phyloP scores from a whole-genome alignment of 768 basidiomycete genomes.

The Gautieria morchelliformis region DNA sequence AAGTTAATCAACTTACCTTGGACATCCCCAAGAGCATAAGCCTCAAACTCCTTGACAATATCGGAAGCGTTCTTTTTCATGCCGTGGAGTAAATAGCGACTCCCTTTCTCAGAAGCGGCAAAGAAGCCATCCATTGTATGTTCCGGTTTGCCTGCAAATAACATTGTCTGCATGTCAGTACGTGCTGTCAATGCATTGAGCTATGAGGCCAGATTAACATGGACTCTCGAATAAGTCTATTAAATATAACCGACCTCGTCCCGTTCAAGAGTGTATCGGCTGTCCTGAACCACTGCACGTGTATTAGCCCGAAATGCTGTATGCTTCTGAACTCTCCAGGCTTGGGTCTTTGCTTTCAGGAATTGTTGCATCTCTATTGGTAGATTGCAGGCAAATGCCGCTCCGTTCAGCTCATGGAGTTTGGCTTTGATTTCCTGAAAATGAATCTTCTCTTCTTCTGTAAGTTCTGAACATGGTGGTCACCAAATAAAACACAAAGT shows the following conservation, averaged over 20 bases:
- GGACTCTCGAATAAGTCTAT: neutral
- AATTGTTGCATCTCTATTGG: neutral
- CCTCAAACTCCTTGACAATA: neutral
- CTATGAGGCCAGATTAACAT: neutral
- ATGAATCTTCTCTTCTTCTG: neutral
- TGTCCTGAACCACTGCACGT: neutral
- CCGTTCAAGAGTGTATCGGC: neutral
- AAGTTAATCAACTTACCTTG: neutral
- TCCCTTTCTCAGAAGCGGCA: neutral
- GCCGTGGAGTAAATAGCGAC: neutral
- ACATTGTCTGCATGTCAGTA: neutral
- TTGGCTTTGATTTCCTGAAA: neutral
- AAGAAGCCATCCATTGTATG: neutral
- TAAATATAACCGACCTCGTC: neutral
- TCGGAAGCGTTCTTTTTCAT: neutral
- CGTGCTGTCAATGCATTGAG: neutral
- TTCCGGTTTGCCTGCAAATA: neutral
- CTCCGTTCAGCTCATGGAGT: neutral
- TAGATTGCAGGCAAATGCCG: neutral
- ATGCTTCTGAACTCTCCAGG: neutral
- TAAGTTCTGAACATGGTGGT: neutral
- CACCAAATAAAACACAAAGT: neutral
- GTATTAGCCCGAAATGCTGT: neutral
- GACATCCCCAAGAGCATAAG: too few relatives aligned
- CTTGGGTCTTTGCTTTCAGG: neutral